A percentile compares a stretch with the other conserved stretches of the same genome.
phyloP scores from a whole-genome alignment of 352 stramenopile species.

The Pythium sukuiense region DNA sequence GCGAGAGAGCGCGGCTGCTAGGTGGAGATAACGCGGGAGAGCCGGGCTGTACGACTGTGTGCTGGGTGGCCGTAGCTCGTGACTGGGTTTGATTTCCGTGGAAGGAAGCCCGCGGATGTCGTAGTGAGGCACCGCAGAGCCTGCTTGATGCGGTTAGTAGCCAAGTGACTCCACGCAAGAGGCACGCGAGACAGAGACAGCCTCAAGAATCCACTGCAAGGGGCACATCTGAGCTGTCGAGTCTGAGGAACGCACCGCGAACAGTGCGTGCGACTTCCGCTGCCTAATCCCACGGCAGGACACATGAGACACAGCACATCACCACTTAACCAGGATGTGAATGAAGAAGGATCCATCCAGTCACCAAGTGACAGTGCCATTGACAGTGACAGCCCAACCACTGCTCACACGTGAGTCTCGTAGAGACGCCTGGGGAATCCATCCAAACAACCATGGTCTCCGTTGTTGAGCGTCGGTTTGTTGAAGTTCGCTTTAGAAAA shows the following conservation, averaged over 20 bases:
- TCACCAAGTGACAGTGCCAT: too few species aligned
- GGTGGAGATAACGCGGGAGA: background rate
- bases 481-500: slow-evolving; percentile 11
- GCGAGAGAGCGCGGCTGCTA: background rate
- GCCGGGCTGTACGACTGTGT: background rate
- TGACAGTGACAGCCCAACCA: too few species aligned
- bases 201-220: slow-evolving; percentile 4
- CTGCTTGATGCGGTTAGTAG: background rate
- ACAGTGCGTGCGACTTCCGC: slow-evolving; percentile 20
- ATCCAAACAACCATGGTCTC: background rate
- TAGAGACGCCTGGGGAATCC: background rate
- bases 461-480: background rate
- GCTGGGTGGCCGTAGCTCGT: background rate
- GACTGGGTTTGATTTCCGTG: background rate
- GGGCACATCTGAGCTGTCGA: background rate
- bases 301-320: background rate
- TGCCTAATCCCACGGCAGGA: background rate
- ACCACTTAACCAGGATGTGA: background rate
- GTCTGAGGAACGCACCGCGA: slow-evolving; percentile 12
- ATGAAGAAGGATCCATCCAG: background rate
- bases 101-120: background rate
- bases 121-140: background rate
- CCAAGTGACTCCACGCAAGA: background rate
- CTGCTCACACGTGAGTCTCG: background rate
- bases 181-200: background rate